Evolutionary conservation across 129 eudicot species (phyloP), one percentile per base, ranked within the genome.

Genomic region (Ambrosia artemisiifolia): DNA sequence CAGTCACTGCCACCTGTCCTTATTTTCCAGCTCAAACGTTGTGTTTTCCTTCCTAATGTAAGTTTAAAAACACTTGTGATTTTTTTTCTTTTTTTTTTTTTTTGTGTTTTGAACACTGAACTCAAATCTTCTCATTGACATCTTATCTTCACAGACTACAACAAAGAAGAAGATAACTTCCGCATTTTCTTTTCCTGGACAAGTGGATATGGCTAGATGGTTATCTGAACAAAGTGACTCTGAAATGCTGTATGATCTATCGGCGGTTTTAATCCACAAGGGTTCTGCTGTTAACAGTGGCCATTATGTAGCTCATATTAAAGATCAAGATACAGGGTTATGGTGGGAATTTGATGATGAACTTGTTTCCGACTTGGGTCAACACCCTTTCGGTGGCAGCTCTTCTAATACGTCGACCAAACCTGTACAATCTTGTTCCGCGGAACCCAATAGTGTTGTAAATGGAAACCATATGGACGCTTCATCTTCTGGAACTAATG

Each of bases 291-390:
- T 84, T 36, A 90, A 90, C 50, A 90, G 97, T 84, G 99, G 99
- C 66, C 99, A 94, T 63, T 94, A 94, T 69, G 83, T 91, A 33
- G 99, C 99, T 65, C 96, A 90, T 78, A 94, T 94, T 63, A 94
- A 86, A 87, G 91, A 94, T 84, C 89, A 84, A 74, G 90, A 75
- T 62, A 88, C 91, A 36, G 88, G 85, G 81, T 81, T 82, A 67
- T 94, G 99, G 99, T 94, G 99, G 99, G 97, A 94, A 63, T 94
- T 94, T 63, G 99, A 94, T 73, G 99, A 94, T 67, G 99, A 94
- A 81, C 74, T 79, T 38, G 99, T 94, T 38, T 82, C 97, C 38
- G 86, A 84, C 33, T 71, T 94, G 79, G 97, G 99, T 64, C 80
- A 54, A 72, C 91, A 90, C 72, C 99, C 99, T 42, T 90, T 90